phyloP scores from a whole-genome alignment of 2,329 filamentous ascomycete species.

The Hyphodiscus sp. region DNA sequence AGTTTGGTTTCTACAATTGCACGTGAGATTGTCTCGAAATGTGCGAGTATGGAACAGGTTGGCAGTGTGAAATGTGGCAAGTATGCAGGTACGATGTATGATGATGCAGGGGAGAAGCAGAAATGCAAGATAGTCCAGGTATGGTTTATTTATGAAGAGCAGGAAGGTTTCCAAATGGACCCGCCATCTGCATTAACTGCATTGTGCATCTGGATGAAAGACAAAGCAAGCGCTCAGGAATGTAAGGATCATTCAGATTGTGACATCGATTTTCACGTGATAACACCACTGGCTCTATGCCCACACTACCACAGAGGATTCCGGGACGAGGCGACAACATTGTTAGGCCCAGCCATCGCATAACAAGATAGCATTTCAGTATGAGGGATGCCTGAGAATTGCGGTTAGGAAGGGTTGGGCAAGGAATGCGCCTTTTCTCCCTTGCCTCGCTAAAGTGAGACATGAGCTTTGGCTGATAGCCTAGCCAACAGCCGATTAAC shows the following conservation, averaged over 20 bases:
- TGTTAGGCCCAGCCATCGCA: conserved; percentile 5
- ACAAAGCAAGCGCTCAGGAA: conserved; percentile 14
- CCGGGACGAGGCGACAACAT: conserved; percentile 3
- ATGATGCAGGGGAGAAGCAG: conserved; percentile 15
- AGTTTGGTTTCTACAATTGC: too few species aligned
- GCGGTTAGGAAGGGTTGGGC: not conserved
- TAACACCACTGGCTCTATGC: conserved; percentile 4
- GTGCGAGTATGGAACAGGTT: conserved; percentile 2
- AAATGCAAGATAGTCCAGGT: conserved; percentile 20
- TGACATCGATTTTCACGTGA: conserved; percentile 6
- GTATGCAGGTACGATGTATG: conserved; percentile 20
- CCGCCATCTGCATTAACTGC: conserved; percentile 25
- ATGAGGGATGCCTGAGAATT: not conserved
- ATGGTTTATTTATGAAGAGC: conserved; percentile 26
- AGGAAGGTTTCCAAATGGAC: conserved; percentile 10
- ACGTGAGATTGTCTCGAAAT: conserved; percentile 3
- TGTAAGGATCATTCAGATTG: conserved; percentile 3
- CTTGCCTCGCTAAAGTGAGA: conserved; percentile 3
- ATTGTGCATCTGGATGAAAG: conserved; percentile 12
- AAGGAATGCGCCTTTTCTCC: conserved; percentile 1
- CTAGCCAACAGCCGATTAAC: not conserved
- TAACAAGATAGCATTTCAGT: not conserved
- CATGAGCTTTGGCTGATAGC: not conserved
- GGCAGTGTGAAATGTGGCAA: conserved; percentile 14
- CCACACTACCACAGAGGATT: conserved; percentile 10